Percentiles rank a stretch among this genome's conserved stretches.
Conservation (phyloP, 306 rosid species). For the Rosa persica region DNA sequence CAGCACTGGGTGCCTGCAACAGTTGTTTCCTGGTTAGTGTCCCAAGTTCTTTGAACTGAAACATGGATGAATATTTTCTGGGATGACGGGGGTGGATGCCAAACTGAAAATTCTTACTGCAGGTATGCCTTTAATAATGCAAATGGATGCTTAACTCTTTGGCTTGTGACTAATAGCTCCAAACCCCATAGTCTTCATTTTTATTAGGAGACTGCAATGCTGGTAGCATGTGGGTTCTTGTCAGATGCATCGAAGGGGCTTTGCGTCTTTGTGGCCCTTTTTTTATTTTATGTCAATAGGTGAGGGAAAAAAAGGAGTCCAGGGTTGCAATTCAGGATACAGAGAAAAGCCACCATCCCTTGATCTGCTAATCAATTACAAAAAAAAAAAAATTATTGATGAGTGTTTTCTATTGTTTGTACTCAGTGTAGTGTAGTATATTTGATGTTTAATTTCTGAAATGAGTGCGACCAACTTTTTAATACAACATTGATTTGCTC, state of each 20-base stretch:
- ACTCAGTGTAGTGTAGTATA: not conserved
- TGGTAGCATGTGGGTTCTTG: not conserved
- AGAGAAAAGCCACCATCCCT: not conserved
- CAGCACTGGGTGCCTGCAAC: constrained; percentile 18
- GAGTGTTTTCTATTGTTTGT: not conserved
- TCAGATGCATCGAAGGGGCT: not conserved
- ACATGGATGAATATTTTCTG: constrained; percentile 12
- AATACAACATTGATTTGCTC: not conserved
- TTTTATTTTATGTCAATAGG: not conserved
- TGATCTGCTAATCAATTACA: not conserved
- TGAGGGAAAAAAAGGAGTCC: not conserved
- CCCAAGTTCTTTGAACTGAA: constrained; percentile 22
- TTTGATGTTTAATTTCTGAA: not conserved
- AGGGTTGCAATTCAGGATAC: not conserved
- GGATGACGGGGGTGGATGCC: constrained; percentile 1
- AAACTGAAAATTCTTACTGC: not conserved
- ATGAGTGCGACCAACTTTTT: not conserved
- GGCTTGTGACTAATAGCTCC: not conserved
- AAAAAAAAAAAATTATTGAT: not conserved
- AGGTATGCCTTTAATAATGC: constrained; percentile 20
- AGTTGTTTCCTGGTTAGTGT: constrained; percentile 19
- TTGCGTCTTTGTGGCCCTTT: not conserved
- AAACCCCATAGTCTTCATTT: not conserved
- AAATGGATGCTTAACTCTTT: not conserved
- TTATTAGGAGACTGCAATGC: not conserved